These are phyloP conservation scores for Eucalyptus curtisii DNA, from an alignment of 345 rosid species.

Conservation along the genomic window DNA sequence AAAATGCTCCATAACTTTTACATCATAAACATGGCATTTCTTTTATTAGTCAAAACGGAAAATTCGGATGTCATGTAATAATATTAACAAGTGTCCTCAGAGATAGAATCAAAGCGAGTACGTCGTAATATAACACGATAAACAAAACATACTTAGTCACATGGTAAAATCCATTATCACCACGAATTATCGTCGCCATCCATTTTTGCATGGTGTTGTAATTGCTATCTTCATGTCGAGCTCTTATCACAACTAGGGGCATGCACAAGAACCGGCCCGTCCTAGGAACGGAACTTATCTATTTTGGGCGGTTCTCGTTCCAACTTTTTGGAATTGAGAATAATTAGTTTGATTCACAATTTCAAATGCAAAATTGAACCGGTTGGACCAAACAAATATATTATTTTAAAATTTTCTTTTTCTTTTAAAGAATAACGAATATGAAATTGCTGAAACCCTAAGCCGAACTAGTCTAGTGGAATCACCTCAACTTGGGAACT, in stretches of 20 bases:
- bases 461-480: not conserved
- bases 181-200: rapidly evolving
- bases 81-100: not conserved
- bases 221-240: not conserved
- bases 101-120: not conserved
- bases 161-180: not conserved
- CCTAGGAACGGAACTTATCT: rapidly evolving
- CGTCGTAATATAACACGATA: rapidly evolving
- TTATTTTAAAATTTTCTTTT: rapidly evolving
- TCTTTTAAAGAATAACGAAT: too few species aligned
- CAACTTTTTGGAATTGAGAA: not conserved
- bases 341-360: rapidly evolving
- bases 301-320: rapidly evolving
- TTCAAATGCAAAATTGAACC: rapidly evolving
- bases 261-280: rapidly evolving
- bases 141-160: rapidly evolving
- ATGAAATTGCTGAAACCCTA: not conserved
- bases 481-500: rapidly evolving
- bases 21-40: not conserved
- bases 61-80: not conserved
- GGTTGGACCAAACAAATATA: rapidly evolving
- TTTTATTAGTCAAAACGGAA: not conserved
- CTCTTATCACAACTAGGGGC: not conserved
- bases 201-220: not conserved
- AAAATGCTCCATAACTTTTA: not conserved